Conservation (phyloP, 345 rosid genomes). For the Arabidopsis suecica region DNA sequence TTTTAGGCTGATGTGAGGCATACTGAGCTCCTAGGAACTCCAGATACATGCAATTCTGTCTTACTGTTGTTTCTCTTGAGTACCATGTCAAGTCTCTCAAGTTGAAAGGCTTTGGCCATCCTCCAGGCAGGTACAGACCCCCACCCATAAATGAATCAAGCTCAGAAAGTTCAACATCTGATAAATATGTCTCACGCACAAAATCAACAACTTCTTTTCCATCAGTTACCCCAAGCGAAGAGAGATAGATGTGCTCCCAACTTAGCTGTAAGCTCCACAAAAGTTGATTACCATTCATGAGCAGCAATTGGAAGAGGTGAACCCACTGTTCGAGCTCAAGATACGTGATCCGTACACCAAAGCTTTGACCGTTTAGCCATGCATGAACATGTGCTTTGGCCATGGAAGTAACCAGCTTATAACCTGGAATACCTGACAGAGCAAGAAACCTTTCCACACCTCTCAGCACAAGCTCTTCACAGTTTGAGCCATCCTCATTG, state of each 20-base stretch:
- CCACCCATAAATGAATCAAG: slow-evolving; percentile 43
- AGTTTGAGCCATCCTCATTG: slow-evolving; percentile 49
- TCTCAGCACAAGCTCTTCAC: slow-evolving; percentile 59
- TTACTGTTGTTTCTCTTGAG: slow-evolving; percentile 70
- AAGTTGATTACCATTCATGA: slow-evolving; percentile 68
- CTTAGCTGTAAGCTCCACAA: slow-evolving; percentile 85
- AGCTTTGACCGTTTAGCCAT: slow-evolving; percentile 55
- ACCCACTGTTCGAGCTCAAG: slow-evolving; percentile 93
- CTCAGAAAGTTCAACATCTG: slow-evolving; percentile 42
- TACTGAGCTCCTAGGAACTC: slow-evolving; percentile 74
- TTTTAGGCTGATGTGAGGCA: slow-evolving; percentile 51
- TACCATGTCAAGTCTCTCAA: slow-evolving; percentile 62
- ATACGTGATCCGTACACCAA: slow-evolving; percentile 64
- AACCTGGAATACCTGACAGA: slow-evolving; percentile 75
- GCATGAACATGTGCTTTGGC: slow-evolving; percentile 85
- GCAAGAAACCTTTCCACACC: slow-evolving; percentile 74
- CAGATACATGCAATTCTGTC: slow-evolving; percentile 81
- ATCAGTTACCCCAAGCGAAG: slow-evolving; percentile 73
- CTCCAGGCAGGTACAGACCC: slow-evolving; percentile 70
- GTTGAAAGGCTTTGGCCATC: slow-evolving; percentile 84
- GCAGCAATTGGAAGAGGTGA: slow-evolving; percentile 79
- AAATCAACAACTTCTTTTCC: slow-evolving; percentile 62
- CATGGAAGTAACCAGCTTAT: slow-evolving; percentile 72
- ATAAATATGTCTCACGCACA: slow-evolving; percentile 60
- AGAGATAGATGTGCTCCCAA: slow-evolving; percentile 92